Evolutionary conservation across 148 eudicot genomes (phyloP), one percentile per base, ranked within the genome.

Genomic region (Spergularia bocconei): DNA sequence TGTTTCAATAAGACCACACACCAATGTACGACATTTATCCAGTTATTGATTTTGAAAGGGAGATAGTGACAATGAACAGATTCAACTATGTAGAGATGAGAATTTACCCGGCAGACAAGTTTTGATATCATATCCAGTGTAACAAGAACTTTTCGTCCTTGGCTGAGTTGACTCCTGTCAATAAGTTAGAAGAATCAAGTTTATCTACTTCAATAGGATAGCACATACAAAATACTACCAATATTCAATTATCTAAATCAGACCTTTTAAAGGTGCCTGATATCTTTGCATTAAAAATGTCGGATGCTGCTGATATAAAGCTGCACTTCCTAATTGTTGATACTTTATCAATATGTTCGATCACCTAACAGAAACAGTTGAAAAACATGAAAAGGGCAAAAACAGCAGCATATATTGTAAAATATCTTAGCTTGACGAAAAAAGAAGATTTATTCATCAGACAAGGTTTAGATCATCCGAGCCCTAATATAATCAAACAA

Each of bases 211-310:
- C 2, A 48, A 67, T 44, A 15, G 39, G 38, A 23, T 20, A 68
- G 51, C 69, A 39, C 9, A 81, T 57, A 52, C 33, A 48, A 70
- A 17, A 67, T 73, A 47, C 39, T 65, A 33, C 8, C 7, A 25
- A 50, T 48, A 6, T 50, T 68, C 57, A 57, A 73, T 19, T 50
- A 60, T 71, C 64, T 21, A 65, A 80, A 82, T 82, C 65, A 81
- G 86, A 80, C 98, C 98, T 91, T 87, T 86, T 94, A 70, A 94
- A 88, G 79, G 97, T 91, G 72, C 98, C 98, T 58, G 98, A 94
- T 74, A 94, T 79, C 81, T 94, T 94, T 47, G 98, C 94, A 81
- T 83, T 82, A 61, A 94, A 91, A 71, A 94, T 88, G 74, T 91
- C 95, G 36, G 80, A 25, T 69, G 98, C 97, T 73, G 97, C 98